phyloP scores from a whole-genome alignment of 129 eudicot genomes.

The Centella asiatica region DNA sequence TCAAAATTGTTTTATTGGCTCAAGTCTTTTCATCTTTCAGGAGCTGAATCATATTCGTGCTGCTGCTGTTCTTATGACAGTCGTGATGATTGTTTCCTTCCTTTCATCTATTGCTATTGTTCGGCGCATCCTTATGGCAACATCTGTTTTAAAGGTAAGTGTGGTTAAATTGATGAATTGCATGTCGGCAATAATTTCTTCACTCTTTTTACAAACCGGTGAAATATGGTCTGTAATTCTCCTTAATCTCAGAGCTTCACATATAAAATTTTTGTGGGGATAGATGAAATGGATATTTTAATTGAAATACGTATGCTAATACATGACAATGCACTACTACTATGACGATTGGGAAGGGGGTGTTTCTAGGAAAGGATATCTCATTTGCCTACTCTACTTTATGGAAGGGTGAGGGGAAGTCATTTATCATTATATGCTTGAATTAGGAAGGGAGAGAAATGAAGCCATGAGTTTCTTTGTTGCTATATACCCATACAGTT shows the following conservation, averaged over 20 bases:
- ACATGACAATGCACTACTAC: no score
- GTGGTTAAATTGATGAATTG: background rate
- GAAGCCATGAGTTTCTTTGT: background rate
- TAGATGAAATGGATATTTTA: no score
- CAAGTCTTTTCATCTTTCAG: conserved; percentile 34
- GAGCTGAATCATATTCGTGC: conserved; percentile 77
- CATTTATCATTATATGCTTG: background rate
- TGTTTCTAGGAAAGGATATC: no score
- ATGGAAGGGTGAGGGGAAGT: background rate
- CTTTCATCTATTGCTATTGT: conserved; percentile 81
- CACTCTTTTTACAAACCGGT: no score
- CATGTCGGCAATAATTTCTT: no score
- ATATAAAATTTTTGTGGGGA: no score
- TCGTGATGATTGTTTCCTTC: conserved; percentile 57
- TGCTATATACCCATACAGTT: background rate
- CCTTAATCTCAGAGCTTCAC: no score
- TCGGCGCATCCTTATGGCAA: conserved; percentile 79
- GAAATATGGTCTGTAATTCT: no score
- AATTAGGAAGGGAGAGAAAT: background rate
- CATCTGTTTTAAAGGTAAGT: conserved; percentile 87
- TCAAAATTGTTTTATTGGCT: background rate
- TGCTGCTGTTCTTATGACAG: conserved; percentile 71
- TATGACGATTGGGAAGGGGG: no score
- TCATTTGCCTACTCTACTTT: background rate
- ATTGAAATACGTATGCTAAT: no score